These are phyloP conservation scores for Avena eriantha DNA, from an alignment of 176 grass and related monocot species.

Conservation along the genomic window DNA sequence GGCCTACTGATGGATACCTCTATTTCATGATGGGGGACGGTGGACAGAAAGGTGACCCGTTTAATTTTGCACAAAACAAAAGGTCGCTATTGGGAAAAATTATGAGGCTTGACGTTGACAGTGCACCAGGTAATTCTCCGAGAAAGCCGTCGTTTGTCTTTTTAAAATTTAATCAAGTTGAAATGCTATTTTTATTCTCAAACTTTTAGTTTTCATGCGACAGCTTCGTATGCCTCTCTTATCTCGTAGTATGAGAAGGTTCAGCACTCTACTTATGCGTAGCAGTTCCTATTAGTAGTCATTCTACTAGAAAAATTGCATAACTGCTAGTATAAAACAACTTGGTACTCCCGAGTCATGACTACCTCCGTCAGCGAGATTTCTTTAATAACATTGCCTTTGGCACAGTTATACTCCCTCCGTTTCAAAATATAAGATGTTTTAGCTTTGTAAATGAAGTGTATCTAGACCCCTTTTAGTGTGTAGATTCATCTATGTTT, in stretches of 20 bases:
- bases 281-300: neutral
- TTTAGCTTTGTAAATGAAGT: no score
- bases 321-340: neutral
- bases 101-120: constrained; percentile 81
- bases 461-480: no score
- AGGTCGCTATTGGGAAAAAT: constrained; percentile 92
- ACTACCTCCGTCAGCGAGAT: neutral
- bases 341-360: neutral
- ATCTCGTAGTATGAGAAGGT: neutral
- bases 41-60: constrained; percentile 84
- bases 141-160: constrained; percentile 13
- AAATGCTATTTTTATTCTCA: neutral
- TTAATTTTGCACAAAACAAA: constrained; percentile 94
- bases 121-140: constrained; percentile 56
- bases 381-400: neutral
- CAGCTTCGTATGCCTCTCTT: neutral
- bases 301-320: neutral
- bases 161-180: neutral
- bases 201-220: neutral
- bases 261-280: neutral
- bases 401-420: neutral
- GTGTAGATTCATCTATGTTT: no score
- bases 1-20: constrained; percentile 81
- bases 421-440: no score
- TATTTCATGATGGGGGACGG: constrained; percentile 98